phyloP scores from a whole-genome alignment of 176 grass and related monocot genomes.

The Aegilops longissima region DNA sequence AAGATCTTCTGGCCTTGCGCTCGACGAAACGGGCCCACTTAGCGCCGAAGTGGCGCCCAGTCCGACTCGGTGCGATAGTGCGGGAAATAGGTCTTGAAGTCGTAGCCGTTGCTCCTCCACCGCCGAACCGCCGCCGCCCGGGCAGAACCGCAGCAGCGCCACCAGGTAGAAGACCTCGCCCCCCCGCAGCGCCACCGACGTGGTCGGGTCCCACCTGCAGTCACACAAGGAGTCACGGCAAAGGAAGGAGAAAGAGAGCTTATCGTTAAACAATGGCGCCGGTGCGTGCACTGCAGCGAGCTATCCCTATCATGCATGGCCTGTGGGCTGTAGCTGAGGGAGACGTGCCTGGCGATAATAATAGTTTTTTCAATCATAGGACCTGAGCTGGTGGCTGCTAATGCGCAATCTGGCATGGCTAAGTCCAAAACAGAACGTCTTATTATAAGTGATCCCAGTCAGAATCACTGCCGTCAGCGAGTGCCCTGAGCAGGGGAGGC shows the following conservation, averaged over 20 bases:
- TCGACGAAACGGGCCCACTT: no score
- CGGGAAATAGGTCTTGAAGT: no score
- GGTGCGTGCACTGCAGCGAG: neutral
- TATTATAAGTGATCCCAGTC: neutral
- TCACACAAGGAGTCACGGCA: neutral
- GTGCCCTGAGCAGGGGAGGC: neutral
- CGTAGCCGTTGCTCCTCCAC: no score
- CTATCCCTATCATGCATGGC: neutral
- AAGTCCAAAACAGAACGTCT: slow-evolving; percentile 36
- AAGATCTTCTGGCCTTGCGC: no score
- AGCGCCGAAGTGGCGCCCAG: no score
- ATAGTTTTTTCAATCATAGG: slow-evolving; percentile 29
- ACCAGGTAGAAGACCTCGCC: no score
- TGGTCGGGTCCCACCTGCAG: no score
- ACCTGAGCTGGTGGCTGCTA: slow-evolving; percentile 22
- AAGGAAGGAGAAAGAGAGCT: no score
- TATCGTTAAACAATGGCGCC: slow-evolving; percentile 1
- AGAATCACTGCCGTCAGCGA: slow-evolving; percentile 1
- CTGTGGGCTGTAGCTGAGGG: neutral
- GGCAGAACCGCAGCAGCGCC: no score
- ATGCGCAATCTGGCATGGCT: slow-evolving; percentile 12
- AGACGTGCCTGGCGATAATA: neutral
- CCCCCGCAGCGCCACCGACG: no score
- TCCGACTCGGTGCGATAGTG: no score
- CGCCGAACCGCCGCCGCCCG: no score